Evolutionary conservation across 2,329 filamentous ascomycete species (phyloP).

Genomic region (Fusarium pseudograminearum): DNA sequence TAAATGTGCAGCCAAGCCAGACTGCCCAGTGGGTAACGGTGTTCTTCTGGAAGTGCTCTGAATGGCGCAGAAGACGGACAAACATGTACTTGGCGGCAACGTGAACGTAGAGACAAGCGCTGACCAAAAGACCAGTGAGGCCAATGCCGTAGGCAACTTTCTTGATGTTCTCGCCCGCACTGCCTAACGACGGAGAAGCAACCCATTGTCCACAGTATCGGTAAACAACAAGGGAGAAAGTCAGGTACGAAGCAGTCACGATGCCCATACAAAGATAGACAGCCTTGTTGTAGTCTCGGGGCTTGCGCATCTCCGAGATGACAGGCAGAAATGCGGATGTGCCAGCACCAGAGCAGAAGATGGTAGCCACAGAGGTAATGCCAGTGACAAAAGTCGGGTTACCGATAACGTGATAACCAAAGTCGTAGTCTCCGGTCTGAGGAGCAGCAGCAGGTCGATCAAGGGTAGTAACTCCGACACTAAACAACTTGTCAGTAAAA

Average conservation of each 20-base stretch:
- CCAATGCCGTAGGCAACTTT: slow-evolving; percentile 52
- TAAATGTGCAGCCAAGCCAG: slow-evolving; percentile 52
- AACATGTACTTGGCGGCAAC: slow-evolving; percentile 57
- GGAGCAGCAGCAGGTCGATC: slow-evolving; percentile 69
- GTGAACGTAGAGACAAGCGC: slow-evolving; percentile 53
- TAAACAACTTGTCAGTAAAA: not conserved
- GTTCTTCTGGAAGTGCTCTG: slow-evolving; percentile 53
- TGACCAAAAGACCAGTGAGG: slow-evolving; percentile 47
- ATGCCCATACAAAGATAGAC: slow-evolving; percentile 41
- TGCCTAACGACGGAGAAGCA: slow-evolving; percentile 49
- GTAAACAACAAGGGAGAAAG: slow-evolving; percentile 50
- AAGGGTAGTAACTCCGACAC: slow-evolving; percentile 57
- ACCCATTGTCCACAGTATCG: slow-evolving; percentile 48
- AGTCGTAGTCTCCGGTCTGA: slow-evolving; percentile 64
- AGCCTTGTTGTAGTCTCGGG: slow-evolving; percentile 46
- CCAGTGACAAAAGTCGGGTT: slow-evolving; percentile 66
- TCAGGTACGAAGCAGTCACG: slow-evolving; percentile 47
- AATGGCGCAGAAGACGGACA: slow-evolving; percentile 54
- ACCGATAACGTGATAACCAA: slow-evolving; percentile 64
- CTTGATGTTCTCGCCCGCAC: slow-evolving; percentile 47
- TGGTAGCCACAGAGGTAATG: slow-evolving; percentile 57
- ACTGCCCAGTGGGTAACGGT: slow-evolving; percentile 52
- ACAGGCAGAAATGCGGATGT: slow-evolving; percentile 52
- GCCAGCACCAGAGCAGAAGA: slow-evolving; percentile 65
- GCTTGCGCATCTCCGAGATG: slow-evolving; percentile 66